phyloP scores from a whole-genome alignment of 2,329 filamentous ascomycete species.

The Fonsecaea multimorphosa region DNA sequence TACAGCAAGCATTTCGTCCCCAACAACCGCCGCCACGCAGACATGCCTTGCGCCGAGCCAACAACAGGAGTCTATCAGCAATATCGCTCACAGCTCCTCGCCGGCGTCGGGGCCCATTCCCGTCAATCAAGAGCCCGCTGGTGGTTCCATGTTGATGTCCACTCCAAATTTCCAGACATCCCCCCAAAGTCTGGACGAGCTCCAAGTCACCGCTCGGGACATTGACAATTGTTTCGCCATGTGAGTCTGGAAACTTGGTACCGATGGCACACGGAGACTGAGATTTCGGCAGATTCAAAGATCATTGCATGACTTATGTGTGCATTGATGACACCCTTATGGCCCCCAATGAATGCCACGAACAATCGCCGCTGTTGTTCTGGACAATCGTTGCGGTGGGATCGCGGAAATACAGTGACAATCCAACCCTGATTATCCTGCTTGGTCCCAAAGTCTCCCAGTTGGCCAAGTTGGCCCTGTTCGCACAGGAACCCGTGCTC shows the following conservation, averaged over 20 bases:
- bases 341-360: slow-evolving; percentile 62
- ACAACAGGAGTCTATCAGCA: not conserved
- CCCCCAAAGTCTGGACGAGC: not conserved
- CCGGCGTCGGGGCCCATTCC: not conserved
- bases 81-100: not conserved
- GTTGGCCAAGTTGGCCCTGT: slow-evolving; percentile 3
- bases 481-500: not conserved
- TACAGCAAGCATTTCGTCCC: not conserved
- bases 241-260: slow-evolving; percentile 11
- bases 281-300: slow-evolving; percentile 60
- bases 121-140: not conserved
- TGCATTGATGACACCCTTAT: slow-evolving; percentile 63
- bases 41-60: not conserved
- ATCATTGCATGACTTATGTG: slow-evolving; percentile 66
- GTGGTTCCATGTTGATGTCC: not conserved
- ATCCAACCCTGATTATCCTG: slow-evolving; percentile 60
- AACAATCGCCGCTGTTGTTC: slow-evolving; percentile 64
- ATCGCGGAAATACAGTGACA: slow-evolving; percentile 62
- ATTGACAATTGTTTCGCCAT: slow-evolving; percentile 20
- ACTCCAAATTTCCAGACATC: not conserved
- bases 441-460: slow-evolving; percentile 40
- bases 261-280: not conserved
- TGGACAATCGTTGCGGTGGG: slow-evolving; percentile 70
- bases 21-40: not conserved
- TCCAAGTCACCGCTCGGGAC: slow-evolving; percentile 14